phyloP scores from a whole-genome alignment of 768 basidiomycete species.

The Pleurotus citrinopileatus region DNA sequence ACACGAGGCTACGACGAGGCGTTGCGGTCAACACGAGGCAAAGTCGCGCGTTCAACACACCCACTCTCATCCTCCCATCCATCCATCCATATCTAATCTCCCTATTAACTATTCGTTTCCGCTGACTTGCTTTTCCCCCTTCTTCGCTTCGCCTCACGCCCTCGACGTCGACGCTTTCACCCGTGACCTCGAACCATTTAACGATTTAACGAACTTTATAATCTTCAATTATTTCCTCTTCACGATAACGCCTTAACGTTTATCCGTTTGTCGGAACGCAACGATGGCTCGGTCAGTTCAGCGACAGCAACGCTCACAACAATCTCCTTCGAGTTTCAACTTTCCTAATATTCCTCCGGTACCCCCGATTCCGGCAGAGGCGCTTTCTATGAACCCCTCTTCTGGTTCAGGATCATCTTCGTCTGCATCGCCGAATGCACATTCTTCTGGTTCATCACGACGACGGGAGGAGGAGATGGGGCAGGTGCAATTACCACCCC shows the following conservation, averaged over 20 bases:
- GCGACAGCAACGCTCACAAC: slow-evolving; percentile 3
- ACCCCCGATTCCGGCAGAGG: background rate
- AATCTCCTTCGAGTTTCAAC: background rate
- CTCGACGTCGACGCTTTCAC: background rate
- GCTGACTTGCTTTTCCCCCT: slow-evolving; percentile 1
- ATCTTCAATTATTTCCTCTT: background rate
- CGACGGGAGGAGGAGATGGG: background rate
- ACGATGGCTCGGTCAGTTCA: background rate
- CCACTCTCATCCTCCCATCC: background rate
- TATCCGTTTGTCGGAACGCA: background rate
- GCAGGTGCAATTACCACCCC: no score
- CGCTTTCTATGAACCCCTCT: background rate
- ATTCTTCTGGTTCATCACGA: slow-evolving; percentile 4
- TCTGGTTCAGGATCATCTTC: slow-evolving; percentile 1
- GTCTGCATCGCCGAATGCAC: background rate
- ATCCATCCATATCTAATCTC: slow-evolving; percentile 5
- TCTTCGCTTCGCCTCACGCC: background rate
- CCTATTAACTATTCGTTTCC: background rate
- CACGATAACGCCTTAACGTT: background rate
- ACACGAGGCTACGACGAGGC: slow-evolving; percentile 11
- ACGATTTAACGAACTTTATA: background rate
- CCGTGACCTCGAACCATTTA: background rate
- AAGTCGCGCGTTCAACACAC: no score
- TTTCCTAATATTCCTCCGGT: slow-evolving; percentile 4
- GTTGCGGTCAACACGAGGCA: slow-evolving; percentile 7